Percentiles rank a stretch among this genome's conserved stretches.
Evolutionary conservation across 2,329 filamentous ascomycete genomes (phyloP).

Genomic region (Cryoendolithus antarcticus): DNA sequence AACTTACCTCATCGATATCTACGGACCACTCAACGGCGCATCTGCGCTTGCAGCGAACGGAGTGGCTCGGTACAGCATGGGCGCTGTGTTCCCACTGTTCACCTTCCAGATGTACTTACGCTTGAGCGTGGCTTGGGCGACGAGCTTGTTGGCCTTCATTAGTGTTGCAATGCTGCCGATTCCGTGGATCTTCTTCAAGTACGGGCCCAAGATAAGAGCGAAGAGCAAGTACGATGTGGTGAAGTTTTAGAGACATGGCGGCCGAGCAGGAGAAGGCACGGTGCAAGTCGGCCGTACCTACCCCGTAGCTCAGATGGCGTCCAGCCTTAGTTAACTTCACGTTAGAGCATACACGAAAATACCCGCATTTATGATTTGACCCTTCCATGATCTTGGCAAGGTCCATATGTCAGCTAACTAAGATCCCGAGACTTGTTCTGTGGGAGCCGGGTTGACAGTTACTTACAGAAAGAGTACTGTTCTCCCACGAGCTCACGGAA

Average conservation of each 20-base stretch:
- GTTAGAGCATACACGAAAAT: no score
- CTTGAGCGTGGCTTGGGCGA: constrained; percentile 31
- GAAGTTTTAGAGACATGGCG: not conserved
- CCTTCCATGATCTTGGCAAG: no score
- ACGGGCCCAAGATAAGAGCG: constrained; percentile 15
- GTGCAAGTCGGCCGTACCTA: no score
- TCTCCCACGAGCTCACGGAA: no score
- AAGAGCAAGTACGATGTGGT: constrained; percentile 1
- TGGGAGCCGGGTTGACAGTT: no score
- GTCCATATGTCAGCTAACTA: no score
- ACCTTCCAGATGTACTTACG: constrained; percentile 30
- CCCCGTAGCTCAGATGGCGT: no score
- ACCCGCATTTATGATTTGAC: no score
- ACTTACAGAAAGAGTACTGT: no score
- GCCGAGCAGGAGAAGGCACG: not conserved
- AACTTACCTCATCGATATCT: constrained; percentile 44
- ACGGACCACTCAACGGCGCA: constrained; percentile 42
- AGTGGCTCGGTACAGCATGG: constrained; percentile 43
- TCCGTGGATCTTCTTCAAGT: constrained; percentile 25
- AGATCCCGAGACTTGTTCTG: no score
- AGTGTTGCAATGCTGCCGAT: constrained; percentile 26
- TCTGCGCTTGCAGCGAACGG: constrained; percentile 49
- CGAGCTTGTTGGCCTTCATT: constrained; percentile 30
- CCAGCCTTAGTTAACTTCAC: no score
- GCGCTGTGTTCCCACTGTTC: constrained; percentile 49